phyloP scores from a whole-genome alignment of 1,139 yeast genomes.

The Taphrina sp. region DNA sequence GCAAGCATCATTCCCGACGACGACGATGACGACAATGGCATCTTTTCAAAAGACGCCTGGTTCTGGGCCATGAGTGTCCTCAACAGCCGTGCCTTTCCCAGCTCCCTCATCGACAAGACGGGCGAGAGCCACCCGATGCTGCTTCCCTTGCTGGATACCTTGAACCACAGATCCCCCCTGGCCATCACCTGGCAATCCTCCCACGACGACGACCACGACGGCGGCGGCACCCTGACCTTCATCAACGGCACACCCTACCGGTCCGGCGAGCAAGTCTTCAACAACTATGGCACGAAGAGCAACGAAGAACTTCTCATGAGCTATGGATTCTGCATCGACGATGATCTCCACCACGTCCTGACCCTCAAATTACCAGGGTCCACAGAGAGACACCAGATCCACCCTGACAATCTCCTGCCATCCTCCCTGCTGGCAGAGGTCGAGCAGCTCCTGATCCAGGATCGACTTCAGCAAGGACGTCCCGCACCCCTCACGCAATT shows the following conservation, averaged over 20 bases:
- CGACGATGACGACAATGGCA: too few species aligned
- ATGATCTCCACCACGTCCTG: neutral
- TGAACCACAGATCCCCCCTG: slow-evolving; percentile 66
- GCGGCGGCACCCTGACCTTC: slow-evolving; percentile 1
- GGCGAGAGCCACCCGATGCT: slow-evolving; percentile 61
- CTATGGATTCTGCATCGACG: slow-evolving; percentile 42
- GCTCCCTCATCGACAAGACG: slow-evolving; percentile 46
- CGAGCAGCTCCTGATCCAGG: too few species aligned
- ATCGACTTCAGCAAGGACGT: too few species aligned
- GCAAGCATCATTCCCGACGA: slow-evolving; percentile 30
- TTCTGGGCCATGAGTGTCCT: slow-evolving; percentile 73
- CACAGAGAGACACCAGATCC: too few species aligned
- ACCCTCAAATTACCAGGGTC: neutral
- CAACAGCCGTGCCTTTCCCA: slow-evolving; percentile 76
- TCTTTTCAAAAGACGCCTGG: too few species aligned
- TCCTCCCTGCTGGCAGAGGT: too few species aligned
- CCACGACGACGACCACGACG: neutral
- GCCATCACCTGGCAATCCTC: slow-evolving; percentile 62
- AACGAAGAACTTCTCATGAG: slow-evolving; percentile 69
- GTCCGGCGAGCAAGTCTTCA: slow-evolving; percentile 57
- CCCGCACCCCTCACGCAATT: too few species aligned
- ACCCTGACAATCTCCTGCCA: too few species aligned
- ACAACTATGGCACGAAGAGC: slow-evolving; percentile 84
- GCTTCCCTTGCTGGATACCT: slow-evolving; percentile 71
- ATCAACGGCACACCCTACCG: slow-evolving; percentile 40